Base-by-base conservation (phyloP, 805 yeast genomes). In the Candida rishiriensis region DNA sequence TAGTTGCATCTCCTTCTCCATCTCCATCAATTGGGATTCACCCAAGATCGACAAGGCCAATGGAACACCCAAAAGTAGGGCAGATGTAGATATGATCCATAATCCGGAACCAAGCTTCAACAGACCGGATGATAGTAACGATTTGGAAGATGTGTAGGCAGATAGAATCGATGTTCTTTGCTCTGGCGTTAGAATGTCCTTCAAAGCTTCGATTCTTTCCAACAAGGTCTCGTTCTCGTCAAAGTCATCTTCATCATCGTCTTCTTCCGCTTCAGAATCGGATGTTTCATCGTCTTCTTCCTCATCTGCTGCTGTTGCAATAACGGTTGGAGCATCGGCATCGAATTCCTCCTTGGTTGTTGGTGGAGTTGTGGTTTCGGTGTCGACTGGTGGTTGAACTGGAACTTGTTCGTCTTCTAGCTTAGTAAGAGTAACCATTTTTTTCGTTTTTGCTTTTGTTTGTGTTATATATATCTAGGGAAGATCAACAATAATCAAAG, bases 11-110 rank as follows among this genome's bases (percentile, higher is more conserved):
- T 89, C 93, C 72, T 86, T 88, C 73, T 90, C 97, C 83, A 88
- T 78, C 71, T 90, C 97, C 63, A 83, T 81, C 65, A 90, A 78
- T 72, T 91, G 97, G 64, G 89, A 95, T 72, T 91, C 97, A 48
- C 89, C 82, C 58, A 93, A 75, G 56, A 93, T 86, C 42, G 96
- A 84, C 57, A 93, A 73, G 9, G 96, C 83, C 56, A 88, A 76
- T 52, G 99, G 99, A 38, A 89, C 95, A 64, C 97, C 97, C 57
- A 93, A 72, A 50, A 93, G 76, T 57, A 93, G 71, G 35, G 87
- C 81, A 35, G 93, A 78, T 11, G 98, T 83, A 11, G 97, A 81
- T 45, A 88, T 52, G 49, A 85, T 76, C 98, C 98, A 93, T 54
- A 90, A 74, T 34, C 85, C 71, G 55, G 77, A 76, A 49, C 97